phyloP scores from a whole-genome alignment of 352 stramenopile genomes.

The Globisporangium alternatum region DNA sequence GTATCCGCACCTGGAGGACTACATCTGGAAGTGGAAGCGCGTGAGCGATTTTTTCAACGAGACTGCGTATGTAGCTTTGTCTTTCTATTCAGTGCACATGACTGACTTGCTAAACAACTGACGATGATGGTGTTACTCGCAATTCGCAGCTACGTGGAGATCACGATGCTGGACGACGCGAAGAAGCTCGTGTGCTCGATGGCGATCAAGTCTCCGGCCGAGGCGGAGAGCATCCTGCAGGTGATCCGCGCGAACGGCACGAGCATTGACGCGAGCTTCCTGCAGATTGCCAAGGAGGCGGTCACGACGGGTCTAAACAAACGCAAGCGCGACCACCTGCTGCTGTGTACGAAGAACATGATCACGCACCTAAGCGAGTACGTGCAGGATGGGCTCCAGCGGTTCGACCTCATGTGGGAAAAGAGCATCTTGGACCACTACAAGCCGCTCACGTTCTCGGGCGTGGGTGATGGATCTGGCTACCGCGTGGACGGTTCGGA shows the following conservation, averaged over 20 bases:
- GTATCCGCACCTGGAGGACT: constrained; percentile 70
- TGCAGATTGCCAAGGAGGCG: constrained; percentile 64
- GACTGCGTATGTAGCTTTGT: constrained; percentile 47
- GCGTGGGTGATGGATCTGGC: constrained; percentile 60
- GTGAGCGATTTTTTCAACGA: constrained; percentile 85
- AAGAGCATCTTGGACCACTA: constrained; percentile 80
- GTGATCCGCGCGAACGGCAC: constrained; percentile 49
- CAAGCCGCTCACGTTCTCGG: constrained; percentile 70
- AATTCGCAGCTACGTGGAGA: constrained; percentile 49
- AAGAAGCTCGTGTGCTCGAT: constrained; percentile 84
- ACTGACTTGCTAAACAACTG: neutral
- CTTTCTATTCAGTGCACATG: neutral
- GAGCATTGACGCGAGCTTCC: constrained; percentile 54
- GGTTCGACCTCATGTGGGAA: constrained; percentile 82
- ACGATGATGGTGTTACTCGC: neutral
- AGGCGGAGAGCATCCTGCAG: constrained; percentile 71
- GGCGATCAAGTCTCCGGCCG: constrained; percentile 72
- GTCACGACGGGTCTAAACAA: constrained; percentile 62
- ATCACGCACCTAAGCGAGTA: constrained; percentile 84
- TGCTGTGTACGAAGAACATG: constrained; percentile 83
- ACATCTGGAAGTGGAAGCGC: constrained; percentile 83
- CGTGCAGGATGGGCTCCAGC: constrained; percentile 76
- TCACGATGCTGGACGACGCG: constrained; percentile 81
- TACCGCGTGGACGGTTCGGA: constrained; percentile 72
- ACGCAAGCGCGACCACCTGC: constrained; percentile 66